Evolutionary conservation across 2,329 filamentous ascomycete species (phyloP), one percentile per base, ranked within the genome.

Genomic region (Pseudocercospora fijiensis): DNA sequence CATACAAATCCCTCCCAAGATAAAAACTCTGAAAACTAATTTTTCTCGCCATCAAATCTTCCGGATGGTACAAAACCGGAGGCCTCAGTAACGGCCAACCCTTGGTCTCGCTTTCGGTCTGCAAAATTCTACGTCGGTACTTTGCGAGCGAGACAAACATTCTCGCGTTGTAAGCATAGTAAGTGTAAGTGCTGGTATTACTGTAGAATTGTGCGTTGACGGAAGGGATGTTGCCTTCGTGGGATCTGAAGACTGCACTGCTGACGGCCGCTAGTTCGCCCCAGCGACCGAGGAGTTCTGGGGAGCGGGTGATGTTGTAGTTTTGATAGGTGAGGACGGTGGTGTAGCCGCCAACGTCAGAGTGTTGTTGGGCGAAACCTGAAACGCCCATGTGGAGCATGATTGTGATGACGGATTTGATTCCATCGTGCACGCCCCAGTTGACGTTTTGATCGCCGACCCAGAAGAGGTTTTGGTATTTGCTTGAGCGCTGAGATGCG

Each of bases 401-500:
- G 53, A 73, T 70, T 1, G 74, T 77, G 24, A 77, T 68, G 24
- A 72, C 72, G 18, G 74, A 73, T 55, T 76, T 76, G 60, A 77
- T 74, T 7, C 76, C 75, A 47, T 78, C 76, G 33, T 76, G 73
- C 24, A 72, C 61, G 3, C 73, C 72, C 72, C 73, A 74, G 51
- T 74, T 69, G 18, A 75, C 74, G 51, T 77, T 71, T 56, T 78
- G 75, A 51, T 78, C 76, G 41, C 76, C 76, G 3, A 73, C 75
- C 76, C 76, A 78, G 72, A 77, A 78, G 7, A 78, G 68, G 59
- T 77, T 77, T 68, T 74, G 76, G 65, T 77, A 68, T 11, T 70
- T 69, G 57, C 75, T 73, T 0, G 75, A 69, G 1, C 68, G 71
- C 55, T 75, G 72, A 7, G 74, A 70, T 0, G 75, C 74, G 2